Conservation (phyloP, 176 grass and related monocot species). For the Avena insularis region DNA sequence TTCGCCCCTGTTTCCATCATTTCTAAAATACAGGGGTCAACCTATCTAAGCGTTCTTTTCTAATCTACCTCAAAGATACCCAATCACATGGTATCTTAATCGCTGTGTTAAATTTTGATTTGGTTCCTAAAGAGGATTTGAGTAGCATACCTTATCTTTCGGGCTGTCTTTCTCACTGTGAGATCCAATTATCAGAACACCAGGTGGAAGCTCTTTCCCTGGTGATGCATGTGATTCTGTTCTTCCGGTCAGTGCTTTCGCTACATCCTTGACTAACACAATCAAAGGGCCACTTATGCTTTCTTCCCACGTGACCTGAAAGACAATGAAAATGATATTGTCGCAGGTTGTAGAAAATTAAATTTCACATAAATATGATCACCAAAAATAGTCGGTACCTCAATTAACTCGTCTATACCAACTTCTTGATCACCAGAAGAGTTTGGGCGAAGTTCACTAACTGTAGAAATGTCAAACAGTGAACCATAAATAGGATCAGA, state of each 20-base stretch:
- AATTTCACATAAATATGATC: not conserved
- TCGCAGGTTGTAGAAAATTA: slow-evolving; percentile 5
- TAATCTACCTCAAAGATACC: slow-evolving; percentile 13
- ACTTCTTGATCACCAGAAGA: slow-evolving; percentile 44
- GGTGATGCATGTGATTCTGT: slow-evolving; percentile 55
- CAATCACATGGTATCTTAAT: not conserved
- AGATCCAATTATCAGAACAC: slow-evolving; percentile 85
- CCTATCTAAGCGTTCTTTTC: slow-evolving; percentile 1
- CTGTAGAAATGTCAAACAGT: slow-evolving; percentile 33
- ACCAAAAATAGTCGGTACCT: slow-evolving; percentile 49
- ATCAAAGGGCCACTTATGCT: slow-evolving; percentile 69
- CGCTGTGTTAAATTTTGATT: not conserved
- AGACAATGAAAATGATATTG: slow-evolving; percentile 15
- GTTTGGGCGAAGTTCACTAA: slow-evolving; percentile 53
- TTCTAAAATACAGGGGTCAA: not conserved
- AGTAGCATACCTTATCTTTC: slow-evolving; percentile 73
- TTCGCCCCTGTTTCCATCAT: not conserved
- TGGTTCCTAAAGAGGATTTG: slow-evolving; percentile 8
- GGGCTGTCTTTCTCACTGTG: slow-evolving; percentile 55
- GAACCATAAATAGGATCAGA: slow-evolving; percentile 22
- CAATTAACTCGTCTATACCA: slow-evolving; percentile 63
- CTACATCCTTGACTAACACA: slow-evolving; percentile 73
- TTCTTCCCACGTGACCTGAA: slow-evolving; percentile 80
- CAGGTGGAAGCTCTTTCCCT: slow-evolving; percentile 61
- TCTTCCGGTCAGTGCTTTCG: slow-evolving; percentile 52